Percentiles rank a stretch among this genome's conserved stretches.
Conservation (phyloP, 768 basidiomycete species). For the Leccinellum luteum region DNA sequence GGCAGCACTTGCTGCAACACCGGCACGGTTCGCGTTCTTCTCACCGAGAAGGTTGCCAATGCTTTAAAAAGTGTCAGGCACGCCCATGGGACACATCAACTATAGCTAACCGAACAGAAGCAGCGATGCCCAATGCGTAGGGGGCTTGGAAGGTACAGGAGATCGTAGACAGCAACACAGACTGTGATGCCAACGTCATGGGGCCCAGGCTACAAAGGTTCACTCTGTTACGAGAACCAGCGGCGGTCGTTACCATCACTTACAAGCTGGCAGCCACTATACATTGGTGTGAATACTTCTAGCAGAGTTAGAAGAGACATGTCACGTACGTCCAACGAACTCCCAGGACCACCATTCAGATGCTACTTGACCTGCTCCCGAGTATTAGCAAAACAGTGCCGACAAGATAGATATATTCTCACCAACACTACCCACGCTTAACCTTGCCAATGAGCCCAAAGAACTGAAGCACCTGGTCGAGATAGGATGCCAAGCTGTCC, state of each 20-base stretch:
- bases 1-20: slow-evolving; percentile 61
- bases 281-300: slow-evolving; percentile 3
- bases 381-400: not conserved
- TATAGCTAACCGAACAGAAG: slow-evolving; percentile 69
- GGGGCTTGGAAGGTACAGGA: slow-evolving; percentile 83
- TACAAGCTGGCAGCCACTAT: slow-evolving; percentile 54
- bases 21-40: slow-evolving; percentile 66
- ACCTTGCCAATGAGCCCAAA: slow-evolving; percentile 63
- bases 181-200: slow-evolving; percentile 80
- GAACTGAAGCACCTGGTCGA: slow-evolving; percentile 60
- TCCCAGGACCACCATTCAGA: slow-evolving; percentile 99
- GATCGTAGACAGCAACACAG: slow-evolving; percentile 72
- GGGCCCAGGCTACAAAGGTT: slow-evolving; percentile 64
- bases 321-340: slow-evolving; percentile 50
- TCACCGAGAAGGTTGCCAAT: slow-evolving; percentile 91
- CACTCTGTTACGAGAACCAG: slow-evolving; percentile 8
- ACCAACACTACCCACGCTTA: slow-evolving; percentile 83
- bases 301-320: not conserved
- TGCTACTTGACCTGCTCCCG: slow-evolving; percentile 60
- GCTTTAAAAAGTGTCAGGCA: slow-evolving; percentile 34
- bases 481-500: slow-evolving; percentile 85
- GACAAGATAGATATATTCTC: slow-evolving; percentile 13
- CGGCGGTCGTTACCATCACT: slow-evolving; percentile 10
- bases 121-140: slow-evolving; percentile 75
- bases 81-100: not conserved